These are phyloP conservation scores for Chenopodium formosanum DNA, from an alignment of 148 eudicot genomes.

Conservation along the genomic window DNA sequence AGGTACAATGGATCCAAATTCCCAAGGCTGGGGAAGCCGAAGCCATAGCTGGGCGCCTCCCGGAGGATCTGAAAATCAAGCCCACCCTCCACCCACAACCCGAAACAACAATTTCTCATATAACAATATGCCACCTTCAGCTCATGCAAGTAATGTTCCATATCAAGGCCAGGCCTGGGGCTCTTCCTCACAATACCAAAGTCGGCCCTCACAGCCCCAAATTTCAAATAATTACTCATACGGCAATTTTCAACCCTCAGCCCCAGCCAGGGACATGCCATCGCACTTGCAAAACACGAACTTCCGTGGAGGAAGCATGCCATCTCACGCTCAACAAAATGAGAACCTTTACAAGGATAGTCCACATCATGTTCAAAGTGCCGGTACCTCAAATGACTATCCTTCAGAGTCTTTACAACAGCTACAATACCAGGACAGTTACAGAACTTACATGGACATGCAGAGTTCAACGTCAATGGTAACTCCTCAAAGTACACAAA, in stretches of 20 bases:
- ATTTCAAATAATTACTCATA: not conserved
- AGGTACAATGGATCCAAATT: not conserved
- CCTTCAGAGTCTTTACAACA: constrained; percentile 8
- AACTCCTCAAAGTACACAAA: not conserved
- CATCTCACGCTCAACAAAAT: constrained; percentile 11
- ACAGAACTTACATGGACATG: not conserved
- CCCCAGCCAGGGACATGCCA: constrained; percentile 1
- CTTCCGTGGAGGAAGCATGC: constrained; percentile 1
- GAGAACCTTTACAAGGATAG: not conserved
- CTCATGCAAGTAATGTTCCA: not conserved
- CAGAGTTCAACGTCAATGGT: not conserved
- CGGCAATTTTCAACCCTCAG: not conserved
- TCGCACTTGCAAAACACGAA: constrained; percentile 4
- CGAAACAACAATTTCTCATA: not conserved
- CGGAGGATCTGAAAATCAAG: not conserved
- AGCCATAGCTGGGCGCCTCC: constrained; percentile 6
- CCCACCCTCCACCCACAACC: not conserved
- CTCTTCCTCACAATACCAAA: constrained; percentile 12
- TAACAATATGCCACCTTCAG: constrained; percentile 1
- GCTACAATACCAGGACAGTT: constrained; percentile 1
- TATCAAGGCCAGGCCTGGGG: constrained; percentile 12
- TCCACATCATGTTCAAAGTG: not conserved
- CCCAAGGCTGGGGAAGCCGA: constrained; percentile 13
- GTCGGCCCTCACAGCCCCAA: not conserved
- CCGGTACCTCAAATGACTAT: not conserved